Conservation (phyloP, 768 basidiomycete genomes). For the Grammothele lineata region DNA sequence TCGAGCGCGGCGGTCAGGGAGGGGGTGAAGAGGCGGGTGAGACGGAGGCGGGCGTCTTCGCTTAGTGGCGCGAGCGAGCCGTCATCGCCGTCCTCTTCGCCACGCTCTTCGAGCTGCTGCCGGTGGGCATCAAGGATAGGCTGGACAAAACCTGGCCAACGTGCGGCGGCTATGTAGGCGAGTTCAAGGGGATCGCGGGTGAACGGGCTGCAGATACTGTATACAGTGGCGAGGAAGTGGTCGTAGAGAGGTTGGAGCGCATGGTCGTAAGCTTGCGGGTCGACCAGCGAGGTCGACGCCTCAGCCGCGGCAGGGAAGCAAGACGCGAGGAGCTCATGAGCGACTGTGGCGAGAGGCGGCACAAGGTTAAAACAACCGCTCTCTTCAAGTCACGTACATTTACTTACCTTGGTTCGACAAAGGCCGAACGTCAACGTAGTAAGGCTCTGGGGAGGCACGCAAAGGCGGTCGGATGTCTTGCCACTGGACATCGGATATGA, state of each 20-base stretch:
- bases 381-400: background rate
- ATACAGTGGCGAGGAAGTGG: constrained; percentile 58
- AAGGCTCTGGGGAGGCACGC: constrained; percentile 72
- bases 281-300: constrained; percentile 2
- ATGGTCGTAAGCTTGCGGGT: constrained; percentile 43
- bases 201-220: constrained; percentile 59
- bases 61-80: constrained; percentile 34
- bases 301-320: constrained; percentile 28
- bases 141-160: constrained; percentile 77
- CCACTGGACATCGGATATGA: constrained; percentile 67
- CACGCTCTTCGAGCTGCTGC: constrained; percentile 11
- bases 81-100: constrained; percentile 19
- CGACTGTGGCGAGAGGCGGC: constrained; percentile 21
- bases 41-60: constrained; percentile 62
- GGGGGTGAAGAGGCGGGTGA: constrained; percentile 58
- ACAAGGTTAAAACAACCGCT: background rate
- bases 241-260: constrained; percentile 53
- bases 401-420: constrained; percentile 51
- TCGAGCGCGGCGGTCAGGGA: constrained; percentile 62
- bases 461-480: constrained; percentile 65
- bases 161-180: constrained; percentile 69
- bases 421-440: constrained; percentile 52
- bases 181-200: constrained; percentile 67
- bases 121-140: constrained; percentile 50
- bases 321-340: constrained; percentile 34